Base-by-base conservation (phyloP, 257 asterid genomes). In the Lavandula angustifolia region DNA sequence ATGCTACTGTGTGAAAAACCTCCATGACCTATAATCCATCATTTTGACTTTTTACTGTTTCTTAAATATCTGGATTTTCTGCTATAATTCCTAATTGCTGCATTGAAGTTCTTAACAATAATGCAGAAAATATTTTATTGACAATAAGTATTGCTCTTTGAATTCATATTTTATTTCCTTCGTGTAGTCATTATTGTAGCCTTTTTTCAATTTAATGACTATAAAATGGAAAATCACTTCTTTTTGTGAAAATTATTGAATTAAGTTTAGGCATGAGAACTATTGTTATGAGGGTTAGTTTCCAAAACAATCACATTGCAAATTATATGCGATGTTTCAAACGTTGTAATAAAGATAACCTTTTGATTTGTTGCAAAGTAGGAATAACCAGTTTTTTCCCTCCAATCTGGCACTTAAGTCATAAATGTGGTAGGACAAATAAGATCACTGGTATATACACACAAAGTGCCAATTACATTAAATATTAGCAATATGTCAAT, bases 21-120 rank as follows among this genome's bases (percentile, higher is more conserved):
- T 17, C 40, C 60, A 13, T 8, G 12, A 50, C 46, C 2, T 9
- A 6, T 32, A 38, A 50, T 38, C 47, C 55, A 14, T 54, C 17
- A 16, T 10, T 33, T 17, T 32, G 22, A 31, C 40, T 40, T 16
- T 50, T 40, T 38, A 12, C 34, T 16, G 44, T 43, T 27, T 52
- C 43, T 14, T 8, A 13, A 9, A 14, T 3, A 8, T 10, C 46
- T 13, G 33, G 12, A 10, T 54, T 44, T 42, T 16, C 18, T 66
- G 37, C 43, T 43, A 34, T 1, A 5, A 32, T 43, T 11, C 17
- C 13, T 54, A 37, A 51, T 50, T 54, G 55, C 11, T n/a, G 54
- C 44, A 66, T 54, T 14, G 10, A 38, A 41, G 44, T 53, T 27
- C 60, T 48, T 33, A 32, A 9, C 50, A 6, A 37, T 64, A 6